A percentile compares a stretch with the other conserved stretches of the same genome.
phyloP scores from a whole-genome alignment of 257 asterid genomes.

The Cordia subcordata region DNA sequence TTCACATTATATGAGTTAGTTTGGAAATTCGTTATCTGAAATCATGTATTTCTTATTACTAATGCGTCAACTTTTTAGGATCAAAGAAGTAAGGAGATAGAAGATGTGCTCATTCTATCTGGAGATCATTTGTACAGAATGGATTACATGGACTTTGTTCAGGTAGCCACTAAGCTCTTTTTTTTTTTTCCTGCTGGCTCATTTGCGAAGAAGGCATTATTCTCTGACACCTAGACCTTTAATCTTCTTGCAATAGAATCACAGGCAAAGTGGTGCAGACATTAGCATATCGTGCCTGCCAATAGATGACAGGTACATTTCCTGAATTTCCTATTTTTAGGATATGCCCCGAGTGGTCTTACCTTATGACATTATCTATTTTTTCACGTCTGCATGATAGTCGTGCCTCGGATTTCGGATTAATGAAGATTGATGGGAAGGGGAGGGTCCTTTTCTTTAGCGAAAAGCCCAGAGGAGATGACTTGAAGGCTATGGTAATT shows the following conservation, averaged over 20 bases:
- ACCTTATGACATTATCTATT: background rate
- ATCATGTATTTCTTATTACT: no score
- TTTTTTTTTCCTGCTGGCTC: background rate
- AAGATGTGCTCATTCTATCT: conserved; percentile 90
- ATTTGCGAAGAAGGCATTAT: background rate
- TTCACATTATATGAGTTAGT: background rate
- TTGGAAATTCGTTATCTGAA: background rate
- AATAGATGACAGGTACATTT: conserved; percentile 65
- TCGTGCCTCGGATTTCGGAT: conserved; percentile 94
- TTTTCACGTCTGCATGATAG: conserved; percentile 49
- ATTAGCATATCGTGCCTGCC: conserved; percentile 78
- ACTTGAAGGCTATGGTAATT: conserved; percentile 84
- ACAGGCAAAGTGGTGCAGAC: conserved; percentile 94
- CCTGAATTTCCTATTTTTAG: background rate
- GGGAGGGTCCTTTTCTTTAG: conserved; percentile 77
- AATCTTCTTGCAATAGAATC: conserved; percentile 50
- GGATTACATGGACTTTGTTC: conserved; percentile 97
- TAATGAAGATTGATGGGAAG: conserved; percentile 82
- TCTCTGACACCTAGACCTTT: background rate
- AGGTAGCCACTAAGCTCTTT: conserved; percentile 31
- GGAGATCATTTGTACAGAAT: conserved; percentile 97
- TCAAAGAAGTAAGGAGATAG: conserved; percentile 89
- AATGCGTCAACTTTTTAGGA: conserved; percentile 37
- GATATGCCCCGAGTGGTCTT: background rate
- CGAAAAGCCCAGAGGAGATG: conserved; percentile 79